These are phyloP conservation scores for Citrus unshiu DNA, from an alignment of 345 rosid genomes.

Conservation along the genomic window DNA sequence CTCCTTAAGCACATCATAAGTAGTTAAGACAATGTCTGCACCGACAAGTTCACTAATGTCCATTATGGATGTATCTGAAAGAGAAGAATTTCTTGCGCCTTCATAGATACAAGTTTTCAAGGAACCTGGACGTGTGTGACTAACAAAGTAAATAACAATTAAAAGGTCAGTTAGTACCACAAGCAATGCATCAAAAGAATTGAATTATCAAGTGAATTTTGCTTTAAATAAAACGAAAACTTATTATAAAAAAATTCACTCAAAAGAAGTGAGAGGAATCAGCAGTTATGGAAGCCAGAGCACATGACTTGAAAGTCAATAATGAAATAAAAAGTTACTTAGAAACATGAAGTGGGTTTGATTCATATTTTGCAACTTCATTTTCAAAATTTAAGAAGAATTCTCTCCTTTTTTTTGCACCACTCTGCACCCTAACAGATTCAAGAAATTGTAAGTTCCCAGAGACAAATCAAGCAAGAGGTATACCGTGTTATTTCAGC, in stretches of 20 bases:
- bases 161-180: conserved; percentile 18
- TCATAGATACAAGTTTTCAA: conserved; percentile 69
- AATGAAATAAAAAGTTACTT: neutral
- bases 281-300: neutral
- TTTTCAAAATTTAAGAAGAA: neutral
- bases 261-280: neutral
- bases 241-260: neutral
- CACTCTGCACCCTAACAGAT: neutral
- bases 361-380: neutral
- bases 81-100: conserved; percentile 70
- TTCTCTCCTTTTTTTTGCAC: neutral
- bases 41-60: conserved; percentile 62
- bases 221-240: neutral
- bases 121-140: conserved; percentile 87
- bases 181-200: conserved; percentile 12
- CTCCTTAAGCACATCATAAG: conserved; percentile 95
- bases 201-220: neutral
- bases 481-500: conserved; percentile 78
- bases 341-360: neutral
- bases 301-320: neutral
- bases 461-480: conserved; percentile 16
- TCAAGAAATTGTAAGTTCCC: conserved; percentile 4
- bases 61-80: conserved; percentile 44
- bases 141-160: conserved; percentile 32
- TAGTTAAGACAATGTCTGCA: conserved; percentile 82